Conservation (phyloP, 2,329 filamentous ascomycete genomes). For the Talaromyces sp. region DNA sequence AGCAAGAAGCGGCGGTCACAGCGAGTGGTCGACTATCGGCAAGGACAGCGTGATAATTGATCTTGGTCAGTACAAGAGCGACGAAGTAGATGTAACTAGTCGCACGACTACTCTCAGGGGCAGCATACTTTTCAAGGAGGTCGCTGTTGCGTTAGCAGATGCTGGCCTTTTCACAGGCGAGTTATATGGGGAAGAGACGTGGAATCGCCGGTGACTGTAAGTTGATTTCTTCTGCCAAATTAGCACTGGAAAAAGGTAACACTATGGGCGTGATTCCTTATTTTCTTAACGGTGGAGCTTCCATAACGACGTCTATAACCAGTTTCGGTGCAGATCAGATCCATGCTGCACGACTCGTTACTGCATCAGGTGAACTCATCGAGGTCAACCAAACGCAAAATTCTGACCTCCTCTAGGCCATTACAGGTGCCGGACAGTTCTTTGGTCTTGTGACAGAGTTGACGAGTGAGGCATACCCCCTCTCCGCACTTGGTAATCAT, state of each 20-base stretch:
- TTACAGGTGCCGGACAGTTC: slow-evolving; percentile 31
- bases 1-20: slow-evolving; percentile 2
- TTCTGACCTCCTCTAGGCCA: slow-evolving; percentile 24
- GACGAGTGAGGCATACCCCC: slow-evolving; percentile 2
- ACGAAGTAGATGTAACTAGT: not conserved
- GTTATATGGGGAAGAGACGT: not conserved
- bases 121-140: slow-evolving; percentile 1
- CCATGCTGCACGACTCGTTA: slow-evolving; percentile 5
- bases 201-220: not conserved
- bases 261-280: slow-evolving; percentile 13
- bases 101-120: not conserved
- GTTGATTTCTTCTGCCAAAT: not conserved
- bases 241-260: slow-evolving; percentile 10
- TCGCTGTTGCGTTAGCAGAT: not conserved
- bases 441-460: slow-evolving; percentile 31
- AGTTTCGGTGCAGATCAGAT: slow-evolving; percentile 9
- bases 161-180: slow-evolving; percentile 3
- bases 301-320: slow-evolving; percentile 4
- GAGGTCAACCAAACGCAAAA: slow-evolving; percentile 28
- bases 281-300: slow-evolving; percentile 7
- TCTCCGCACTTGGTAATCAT: not conserved
- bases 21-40: slow-evolving; percentile 11
- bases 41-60: slow-evolving; percentile 5
- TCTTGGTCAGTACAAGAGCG: not conserved
- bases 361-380: slow-evolving; percentile 16